Conservation (phyloP, 2,329 filamentous ascomycete species). For the Dactylellina parvicollis region DNA sequence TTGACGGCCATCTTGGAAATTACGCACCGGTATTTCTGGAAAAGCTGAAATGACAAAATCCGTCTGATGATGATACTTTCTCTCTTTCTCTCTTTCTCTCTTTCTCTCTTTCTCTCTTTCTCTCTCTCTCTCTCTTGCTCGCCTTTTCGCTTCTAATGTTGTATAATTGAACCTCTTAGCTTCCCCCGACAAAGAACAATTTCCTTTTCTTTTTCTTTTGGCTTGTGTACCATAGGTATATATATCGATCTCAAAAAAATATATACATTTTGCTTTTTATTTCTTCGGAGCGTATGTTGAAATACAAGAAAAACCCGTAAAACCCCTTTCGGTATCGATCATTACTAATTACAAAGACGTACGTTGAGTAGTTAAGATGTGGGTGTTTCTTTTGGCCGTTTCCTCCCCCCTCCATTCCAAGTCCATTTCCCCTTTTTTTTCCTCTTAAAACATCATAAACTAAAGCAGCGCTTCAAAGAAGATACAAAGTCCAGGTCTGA, state of each 20-base stretch:
- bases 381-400: neutral
- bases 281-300: constrained; percentile 17
- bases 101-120: neutral
- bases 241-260: constrained; percentile 11
- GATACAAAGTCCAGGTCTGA: neutral
- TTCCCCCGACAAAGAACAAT: no score
- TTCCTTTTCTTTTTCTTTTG: neutral
- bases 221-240: constrained; percentile 6
- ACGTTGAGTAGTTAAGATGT: constrained; percentile 1
- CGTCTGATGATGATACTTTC: no score
- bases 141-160: neutral
- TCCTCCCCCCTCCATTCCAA: neutral
- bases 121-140: neutral
- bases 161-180: no score
- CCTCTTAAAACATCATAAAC: no score
- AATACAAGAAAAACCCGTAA: neutral
- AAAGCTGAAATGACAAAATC: constrained; percentile 4
- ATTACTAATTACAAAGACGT: constrained; percentile 15
- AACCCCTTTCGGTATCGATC: neutral
- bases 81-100: neutral
- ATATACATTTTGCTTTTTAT: constrained; percentile 7
- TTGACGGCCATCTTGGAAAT: neutral
- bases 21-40: neutral
- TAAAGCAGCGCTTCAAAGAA: no score
- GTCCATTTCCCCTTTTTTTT: neutral